These are phyloP conservation scores for Pseudocercospora musae DNA, from an alignment of 2,329 filamentous ascomycete genomes.

Conservation along the genomic window DNA sequence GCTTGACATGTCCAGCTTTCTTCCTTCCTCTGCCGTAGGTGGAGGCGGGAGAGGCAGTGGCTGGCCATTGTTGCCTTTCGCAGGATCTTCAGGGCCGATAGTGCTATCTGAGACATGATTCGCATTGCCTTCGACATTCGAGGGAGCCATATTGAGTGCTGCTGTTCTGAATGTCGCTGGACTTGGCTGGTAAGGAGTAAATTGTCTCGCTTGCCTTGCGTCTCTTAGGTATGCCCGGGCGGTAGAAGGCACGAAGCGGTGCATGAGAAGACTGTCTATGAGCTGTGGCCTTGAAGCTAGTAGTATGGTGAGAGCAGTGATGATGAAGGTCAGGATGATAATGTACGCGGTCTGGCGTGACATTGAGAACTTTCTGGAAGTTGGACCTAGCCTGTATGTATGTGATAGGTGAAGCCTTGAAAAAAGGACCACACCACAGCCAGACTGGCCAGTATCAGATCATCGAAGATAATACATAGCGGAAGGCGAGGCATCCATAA, in stretches of 20 bases:
- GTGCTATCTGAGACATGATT: not conserved
- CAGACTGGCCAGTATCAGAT: no score
- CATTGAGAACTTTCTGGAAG: slow-evolving; percentile 11
- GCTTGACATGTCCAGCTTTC: slow-evolving; percentile 34
- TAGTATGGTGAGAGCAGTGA: slow-evolving; percentile 1
- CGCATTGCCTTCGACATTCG: not conserved
- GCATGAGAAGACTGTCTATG: slow-evolving; percentile 13
- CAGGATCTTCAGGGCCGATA: not conserved
- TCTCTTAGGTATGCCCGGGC: not conserved
- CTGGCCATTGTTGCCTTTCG: not conserved
- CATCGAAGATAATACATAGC: no score
- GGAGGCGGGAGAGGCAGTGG: slow-evolving; percentile 26
- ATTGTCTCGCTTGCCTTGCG: slow-evolving; percentile 1
- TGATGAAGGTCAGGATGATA: not conserved
- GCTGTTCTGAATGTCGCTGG: not conserved
- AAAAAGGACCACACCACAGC: not conserved
- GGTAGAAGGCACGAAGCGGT: not conserved
- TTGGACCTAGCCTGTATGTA: not conserved
- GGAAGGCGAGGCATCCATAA: not conserved
- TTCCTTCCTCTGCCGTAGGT: slow-evolving; percentile 30
- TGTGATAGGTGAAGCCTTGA: not conserved
- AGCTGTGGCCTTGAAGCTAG: slow-evolving; percentile 6
- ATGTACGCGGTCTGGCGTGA: slow-evolving; percentile 3
- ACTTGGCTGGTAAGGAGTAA: slow-evolving; percentile 5
- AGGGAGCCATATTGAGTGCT: not conserved